Evolutionary conservation across 2,329 filamentous ascomycete genomes (phyloP), one percentile per base, ranked within the genome.

Genomic region (Mariannaea elegans): DNA sequence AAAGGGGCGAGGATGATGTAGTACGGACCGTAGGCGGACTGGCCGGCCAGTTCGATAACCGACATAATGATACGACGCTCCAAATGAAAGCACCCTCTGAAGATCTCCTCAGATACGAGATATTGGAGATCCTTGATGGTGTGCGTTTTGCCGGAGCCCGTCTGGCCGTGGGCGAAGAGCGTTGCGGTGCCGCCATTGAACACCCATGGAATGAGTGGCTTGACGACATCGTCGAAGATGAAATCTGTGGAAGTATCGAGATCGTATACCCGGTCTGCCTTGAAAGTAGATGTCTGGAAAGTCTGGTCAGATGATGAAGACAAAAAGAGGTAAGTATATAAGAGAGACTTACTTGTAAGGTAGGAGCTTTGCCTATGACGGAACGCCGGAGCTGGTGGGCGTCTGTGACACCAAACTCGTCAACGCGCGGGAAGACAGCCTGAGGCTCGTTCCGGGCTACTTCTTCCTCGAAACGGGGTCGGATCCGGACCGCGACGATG

Each of bases 111-210:
- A 2, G 76, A 76, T 6, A 80, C 77, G 2, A 81, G 72, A 10
- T 75, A 61, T 64, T 82, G 76, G 0, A 83, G 67, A 2, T 72
- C 71, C 53, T 72, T 79, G 52, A 83, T 73, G 1, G 79, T 82
- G 59, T 72, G 77, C 1, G 80, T 82, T 67, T 82, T 82, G 12
- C 81, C 81, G 1, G 81, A 82, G 7, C 80, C 80, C 0, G 81
- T 82, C 62, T 82, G 81, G 9, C 81, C 80, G 41, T 82, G 82
- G 31, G 78, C 79, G 44, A 82, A 81, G 32, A 84, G 67, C n/a
- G 81, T 83, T 14, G 77, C 76, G 19, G 83, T 75, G 16, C 81
- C 80, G 12, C 82, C 82, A 19, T 73, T 64, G 78, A 78, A 81
- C 0, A 77, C 78, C 73, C 76, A 82, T 0, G 80, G 76, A 12